Percentiles rank a stretch among this genome's conserved stretches.
phyloP scores from a whole-genome alignment of 2,329 filamentous ascomycete genomes.

The Tolypocladium ophioglossoides region DNA sequence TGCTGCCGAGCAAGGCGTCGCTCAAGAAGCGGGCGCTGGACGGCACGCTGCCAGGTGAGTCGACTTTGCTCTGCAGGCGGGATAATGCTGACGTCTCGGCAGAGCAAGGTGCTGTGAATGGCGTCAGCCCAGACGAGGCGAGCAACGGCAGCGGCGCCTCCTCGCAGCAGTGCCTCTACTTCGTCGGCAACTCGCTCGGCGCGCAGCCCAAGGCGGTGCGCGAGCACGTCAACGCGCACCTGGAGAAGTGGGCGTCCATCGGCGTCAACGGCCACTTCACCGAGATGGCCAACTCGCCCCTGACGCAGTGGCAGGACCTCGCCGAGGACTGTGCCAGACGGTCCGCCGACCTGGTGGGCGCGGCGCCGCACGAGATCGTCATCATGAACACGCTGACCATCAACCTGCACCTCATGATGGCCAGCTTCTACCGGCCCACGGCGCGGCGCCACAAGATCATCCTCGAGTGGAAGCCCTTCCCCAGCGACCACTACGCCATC shows the following conservation, averaged over 20 bases:
- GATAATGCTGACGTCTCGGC: not conserved
- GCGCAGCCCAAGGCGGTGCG: slow-evolving; percentile 64
- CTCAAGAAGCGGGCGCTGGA: slow-evolving; percentile 52
- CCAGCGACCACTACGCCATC: slow-evolving; percentile 77
- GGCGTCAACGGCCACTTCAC: slow-evolving; percentile 79
- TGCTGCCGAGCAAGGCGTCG: slow-evolving; percentile 65
- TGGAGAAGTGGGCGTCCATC: slow-evolving; percentile 75
- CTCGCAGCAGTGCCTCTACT: slow-evolving; percentile 48
- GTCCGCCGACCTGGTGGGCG: slow-evolving; percentile 66
- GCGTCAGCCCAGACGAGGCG: slow-evolving; percentile 3
- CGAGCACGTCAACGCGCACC: slow-evolving; percentile 57
- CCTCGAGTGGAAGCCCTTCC: slow-evolving; percentile 83
- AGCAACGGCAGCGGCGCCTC: slow-evolving; percentile 14
- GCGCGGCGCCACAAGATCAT: slow-evolving; percentile 63
- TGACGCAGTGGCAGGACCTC: slow-evolving; percentile 67
- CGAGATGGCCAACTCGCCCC: slow-evolving; percentile 52
- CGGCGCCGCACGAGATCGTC: slow-evolving; percentile 61
- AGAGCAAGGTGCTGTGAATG: slow-evolving; percentile 4
- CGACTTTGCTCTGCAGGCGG: too few species aligned
- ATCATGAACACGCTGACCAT: slow-evolving; percentile 81
- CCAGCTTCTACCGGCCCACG: slow-evolving; percentile 70
- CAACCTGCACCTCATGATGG: slow-evolving; percentile 74
- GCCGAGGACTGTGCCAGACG: slow-evolving; percentile 62
- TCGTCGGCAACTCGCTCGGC: slow-evolving; percentile 84
- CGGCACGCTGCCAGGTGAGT: slow-evolving; percentile 29